Evolutionary conservation across 306 rosid genomes (phyloP).

Genomic region (Spatholobus suberectus): DNA sequence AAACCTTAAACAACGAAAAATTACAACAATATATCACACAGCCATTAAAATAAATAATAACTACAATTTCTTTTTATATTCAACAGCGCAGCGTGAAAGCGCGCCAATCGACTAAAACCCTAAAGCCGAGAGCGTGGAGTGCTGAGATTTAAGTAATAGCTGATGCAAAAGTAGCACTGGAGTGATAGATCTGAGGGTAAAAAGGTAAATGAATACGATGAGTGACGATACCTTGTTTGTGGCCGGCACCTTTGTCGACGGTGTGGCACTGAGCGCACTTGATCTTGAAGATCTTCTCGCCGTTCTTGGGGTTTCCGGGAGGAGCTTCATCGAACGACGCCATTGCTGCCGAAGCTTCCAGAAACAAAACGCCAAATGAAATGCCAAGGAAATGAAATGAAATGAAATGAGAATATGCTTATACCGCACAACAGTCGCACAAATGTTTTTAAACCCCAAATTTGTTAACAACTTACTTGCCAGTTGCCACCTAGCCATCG

Average conservation of each 20-base stretch:
- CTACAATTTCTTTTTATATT: background rate
- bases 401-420: background rate
- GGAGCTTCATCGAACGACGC: constrained; percentile 86
- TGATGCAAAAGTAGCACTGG: background rate
- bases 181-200: constrained; percentile 18
- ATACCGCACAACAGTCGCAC: background rate
- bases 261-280: constrained; percentile 99
- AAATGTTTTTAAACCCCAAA: background rate
- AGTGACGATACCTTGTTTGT: constrained; percentile 76
- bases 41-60: background rate
- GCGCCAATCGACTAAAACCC: background rate
- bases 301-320: constrained; percentile 64
- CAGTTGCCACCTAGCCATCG: background rate
- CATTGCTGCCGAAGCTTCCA: constrained; percentile 46
- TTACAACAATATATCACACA: background rate
- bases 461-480: background rate
- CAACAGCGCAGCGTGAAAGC: background rate
- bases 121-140: background rate
- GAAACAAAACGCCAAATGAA: background rate
- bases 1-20: background rate
- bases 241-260: constrained; percentile 85
- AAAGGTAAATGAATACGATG: background rate
- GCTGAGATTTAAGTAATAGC: background rate
- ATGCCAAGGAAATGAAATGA: background rate
- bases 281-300: constrained; percentile 83